Conservation (phyloP, 495 filamentous ascomycete genomes). For the Beverwykella pulmonaria region DNA sequence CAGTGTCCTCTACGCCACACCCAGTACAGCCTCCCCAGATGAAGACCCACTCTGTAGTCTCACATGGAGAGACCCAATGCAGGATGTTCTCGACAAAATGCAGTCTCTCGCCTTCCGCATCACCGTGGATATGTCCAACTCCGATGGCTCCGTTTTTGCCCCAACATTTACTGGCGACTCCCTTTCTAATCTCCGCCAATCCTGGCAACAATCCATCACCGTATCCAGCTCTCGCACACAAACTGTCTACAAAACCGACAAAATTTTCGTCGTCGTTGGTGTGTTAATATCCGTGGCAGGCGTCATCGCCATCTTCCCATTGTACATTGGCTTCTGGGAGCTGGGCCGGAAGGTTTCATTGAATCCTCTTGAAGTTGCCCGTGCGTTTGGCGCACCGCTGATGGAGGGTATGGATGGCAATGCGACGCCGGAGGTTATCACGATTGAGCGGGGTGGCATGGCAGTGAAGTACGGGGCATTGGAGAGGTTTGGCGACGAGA, state of each 20-base stretch:
- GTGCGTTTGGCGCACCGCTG: constrained; percentile 33
- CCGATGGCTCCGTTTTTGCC: constrained; percentile 12
- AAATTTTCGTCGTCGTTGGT: constrained; percentile 9
- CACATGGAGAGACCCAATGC: constrained; percentile 29
- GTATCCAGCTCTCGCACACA: neutral
- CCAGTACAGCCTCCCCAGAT: neutral
- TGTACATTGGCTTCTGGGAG: constrained; percentile 33
- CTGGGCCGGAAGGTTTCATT: constrained; percentile 26
- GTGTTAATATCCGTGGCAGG: constrained; percentile 20
- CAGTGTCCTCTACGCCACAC: constrained; percentile 22
- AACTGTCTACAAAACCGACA: constrained; percentile 13
- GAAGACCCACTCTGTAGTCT: constrained; percentile 11
- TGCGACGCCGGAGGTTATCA: constrained; percentile 15
- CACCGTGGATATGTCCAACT: constrained; percentile 21
- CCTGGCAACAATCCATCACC: constrained; percentile 13
- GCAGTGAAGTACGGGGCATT: constrained; percentile 28
- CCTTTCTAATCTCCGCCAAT: neutral
- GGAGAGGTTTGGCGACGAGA: constrained; percentile 32
- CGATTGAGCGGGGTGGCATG: constrained; percentile 22
- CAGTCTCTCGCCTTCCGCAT: constrained; percentile 31
- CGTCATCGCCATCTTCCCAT: constrained; percentile 15
- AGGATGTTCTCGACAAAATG: constrained; percentile 25
- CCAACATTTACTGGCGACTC: constrained; percentile 7
- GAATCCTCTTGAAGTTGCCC: constrained; percentile 34
- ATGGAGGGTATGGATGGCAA: constrained; percentile 32